These are phyloP conservation scores for Myxozyma sirexii DNA, from an alignment of 805 yeast species.

Conservation along the genomic window DNA sequence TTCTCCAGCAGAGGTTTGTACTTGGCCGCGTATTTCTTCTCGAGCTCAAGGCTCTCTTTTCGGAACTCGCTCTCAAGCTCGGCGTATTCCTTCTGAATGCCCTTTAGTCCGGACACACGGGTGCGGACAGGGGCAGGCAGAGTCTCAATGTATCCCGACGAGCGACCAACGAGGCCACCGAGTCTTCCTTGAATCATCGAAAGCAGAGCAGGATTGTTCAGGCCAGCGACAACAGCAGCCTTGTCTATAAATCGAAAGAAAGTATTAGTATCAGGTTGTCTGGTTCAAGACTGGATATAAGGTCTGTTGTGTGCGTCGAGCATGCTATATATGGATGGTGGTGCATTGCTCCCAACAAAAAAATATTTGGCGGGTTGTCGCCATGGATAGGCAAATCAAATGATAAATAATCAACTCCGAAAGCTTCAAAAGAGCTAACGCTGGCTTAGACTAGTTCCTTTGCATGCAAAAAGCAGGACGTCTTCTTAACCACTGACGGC, in stretches of 20 bases:
- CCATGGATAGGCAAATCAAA: not conserved
- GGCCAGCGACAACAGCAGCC: constrained; percentile 44
- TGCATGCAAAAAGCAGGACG: not conserved
- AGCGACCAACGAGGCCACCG: constrained; percentile 79
- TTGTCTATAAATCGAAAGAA: constrained; percentile 30
- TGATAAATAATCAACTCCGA: not conserved
- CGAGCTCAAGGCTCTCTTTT: constrained; percentile 81
- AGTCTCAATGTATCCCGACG: constrained; percentile 80
- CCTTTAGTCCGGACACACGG: constrained; percentile 79
- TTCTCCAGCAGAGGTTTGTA: constrained; percentile 76
- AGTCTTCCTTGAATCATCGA: constrained; percentile 89
- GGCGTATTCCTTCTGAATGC: constrained; percentile 77
- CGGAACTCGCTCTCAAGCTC: constrained; percentile 89
- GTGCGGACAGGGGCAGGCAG: constrained; percentile 73
- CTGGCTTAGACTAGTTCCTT: not conserved
- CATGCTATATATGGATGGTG: not conserved
- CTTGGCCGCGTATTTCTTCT: constrained; percentile 70
- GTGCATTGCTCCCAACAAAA: constrained; percentile 15
- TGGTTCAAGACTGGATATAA: not conserved
- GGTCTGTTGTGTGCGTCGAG: not conserved
- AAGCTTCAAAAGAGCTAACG: not conserved
- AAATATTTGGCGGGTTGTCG: not conserved
- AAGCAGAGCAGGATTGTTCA: constrained; percentile 78
- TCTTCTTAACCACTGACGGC: too few species aligned
- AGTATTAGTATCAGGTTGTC: not conserved